Conservation (phyloP, 1,139 yeast genomes). For the Geotrichum restrictum region DNA sequence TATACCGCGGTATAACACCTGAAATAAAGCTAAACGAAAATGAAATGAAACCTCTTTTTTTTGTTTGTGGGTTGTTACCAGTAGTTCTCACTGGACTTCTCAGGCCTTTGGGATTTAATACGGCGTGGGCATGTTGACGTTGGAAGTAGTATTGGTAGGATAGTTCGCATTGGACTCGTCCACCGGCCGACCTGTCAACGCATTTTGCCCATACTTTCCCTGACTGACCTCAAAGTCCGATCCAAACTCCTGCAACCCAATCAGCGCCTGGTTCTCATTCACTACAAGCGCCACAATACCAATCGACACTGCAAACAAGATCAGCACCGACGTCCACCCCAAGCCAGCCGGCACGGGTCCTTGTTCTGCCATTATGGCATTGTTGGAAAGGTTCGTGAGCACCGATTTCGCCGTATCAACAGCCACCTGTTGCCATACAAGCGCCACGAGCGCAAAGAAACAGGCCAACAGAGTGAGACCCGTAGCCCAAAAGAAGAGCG, state of each 20-base stretch:
- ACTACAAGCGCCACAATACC: conserved; percentile 20
- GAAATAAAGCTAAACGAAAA: neutral
- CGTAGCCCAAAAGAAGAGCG: conserved; percentile 24
- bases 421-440: conserved; percentile 33
- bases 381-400: conserved; percentile 22
- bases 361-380: conserved; percentile 10
- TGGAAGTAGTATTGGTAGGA: neutral
- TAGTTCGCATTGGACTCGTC: conserved; percentile 1
- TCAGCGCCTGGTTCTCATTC: conserved; percentile 18
- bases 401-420: conserved; percentile 24
- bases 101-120: neutral
- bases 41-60: too few species aligned
- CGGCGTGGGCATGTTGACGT: conserved; percentile 4
- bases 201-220: conserved; percentile 13
- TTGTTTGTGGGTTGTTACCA: too few species aligned
- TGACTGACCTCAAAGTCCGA: conserved; percentile 5
- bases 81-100: too few species aligned
- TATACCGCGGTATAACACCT: neutral
- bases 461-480: conserved; percentile 24
- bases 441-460: conserved; percentile 26
- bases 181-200: conserved; percentile 1
- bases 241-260: conserved; percentile 13
- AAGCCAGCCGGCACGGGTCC: conserved; percentile 21
- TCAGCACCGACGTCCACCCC: conserved; percentile 21
- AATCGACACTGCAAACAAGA: conserved; percentile 17